Evolutionary conservation across 805 yeast genomes (phyloP).

Genomic region (Kodamaea fukazawae): DNA sequence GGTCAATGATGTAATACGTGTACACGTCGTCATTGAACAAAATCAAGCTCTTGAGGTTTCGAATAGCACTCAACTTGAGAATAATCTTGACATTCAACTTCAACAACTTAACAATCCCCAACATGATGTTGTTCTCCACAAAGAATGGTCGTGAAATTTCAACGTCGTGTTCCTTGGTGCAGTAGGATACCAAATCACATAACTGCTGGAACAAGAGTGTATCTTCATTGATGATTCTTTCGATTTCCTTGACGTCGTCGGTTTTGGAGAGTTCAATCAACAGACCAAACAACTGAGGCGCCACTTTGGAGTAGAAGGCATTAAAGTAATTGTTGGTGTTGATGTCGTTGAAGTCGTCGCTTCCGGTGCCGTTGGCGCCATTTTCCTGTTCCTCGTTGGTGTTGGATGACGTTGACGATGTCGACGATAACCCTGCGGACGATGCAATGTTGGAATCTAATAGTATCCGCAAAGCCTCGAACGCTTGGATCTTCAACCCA

Average conservation of each 20-base stretch:
- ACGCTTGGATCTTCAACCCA: constrained; percentile 77
- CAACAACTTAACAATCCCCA: constrained; percentile 54
- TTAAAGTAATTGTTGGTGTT: constrained; percentile 47
- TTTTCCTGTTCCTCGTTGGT: constrained; percentile 7
- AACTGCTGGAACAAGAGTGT: constrained; percentile 52
- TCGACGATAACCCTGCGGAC: constrained; percentile 10
- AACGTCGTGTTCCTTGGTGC: constrained; percentile 62
- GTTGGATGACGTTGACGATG: constrained; percentile 10
- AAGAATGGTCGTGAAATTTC: constrained; percentile 59
- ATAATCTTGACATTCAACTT: constrained; percentile 43
- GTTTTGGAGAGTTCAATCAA: constrained; percentile 29
- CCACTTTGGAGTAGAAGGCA: constrained; percentile 62
- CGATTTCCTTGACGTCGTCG: neutral
- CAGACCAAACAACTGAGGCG: constrained; percentile 53
- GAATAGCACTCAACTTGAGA: constrained; percentile 61
- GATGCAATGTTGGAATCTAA: constrained; percentile 55
- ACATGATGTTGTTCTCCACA: constrained; percentile 54
- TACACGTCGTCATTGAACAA: constrained; percentile 61
- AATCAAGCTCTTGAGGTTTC: constrained; percentile 66
- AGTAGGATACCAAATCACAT: constrained; percentile 69
- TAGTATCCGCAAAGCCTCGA: constrained; percentile 75
- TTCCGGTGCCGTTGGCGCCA: constrained; percentile 9
- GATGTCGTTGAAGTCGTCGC: constrained; percentile 29
- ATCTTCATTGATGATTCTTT: constrained; percentile 21
- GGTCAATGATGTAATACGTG: constrained; percentile 52